A percentile compares a stretch with the other conserved stretches of the same genome.
Evolutionary conservation across 345 rosid species (phyloP).

Genomic region (Citrus glauca): DNA sequence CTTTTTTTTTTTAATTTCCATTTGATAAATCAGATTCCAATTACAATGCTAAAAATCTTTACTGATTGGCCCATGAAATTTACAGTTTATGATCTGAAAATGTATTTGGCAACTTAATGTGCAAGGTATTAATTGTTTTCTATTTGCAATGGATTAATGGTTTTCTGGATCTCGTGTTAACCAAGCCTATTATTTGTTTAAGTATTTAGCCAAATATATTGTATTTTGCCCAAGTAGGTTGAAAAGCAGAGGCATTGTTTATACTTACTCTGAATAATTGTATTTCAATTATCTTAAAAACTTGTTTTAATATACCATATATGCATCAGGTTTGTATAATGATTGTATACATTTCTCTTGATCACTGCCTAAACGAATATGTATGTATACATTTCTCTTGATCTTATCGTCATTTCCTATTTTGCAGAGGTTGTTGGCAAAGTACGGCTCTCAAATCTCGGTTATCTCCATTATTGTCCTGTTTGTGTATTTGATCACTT

Average conservation of each 20-base stretch:
- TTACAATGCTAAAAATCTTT: neutral
- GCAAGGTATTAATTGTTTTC: neutral
- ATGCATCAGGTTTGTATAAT: neutral
- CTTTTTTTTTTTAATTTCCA: neutral
- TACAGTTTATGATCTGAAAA: neutral
- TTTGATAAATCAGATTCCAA: neutral
- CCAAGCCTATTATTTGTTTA: neutral
- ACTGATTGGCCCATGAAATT: neutral
- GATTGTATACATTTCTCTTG: neutral
- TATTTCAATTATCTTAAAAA: neutral
- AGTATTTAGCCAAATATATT: neutral
- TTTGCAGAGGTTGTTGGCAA: constrained; percentile 76
- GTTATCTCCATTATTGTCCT: constrained; percentile 69
- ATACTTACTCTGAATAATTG: neutral
- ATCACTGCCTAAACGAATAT: neutral
- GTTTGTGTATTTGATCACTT: constrained; percentile 59
- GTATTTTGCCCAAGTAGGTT: neutral
- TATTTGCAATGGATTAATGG: neutral
- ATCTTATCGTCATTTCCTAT: neutral
- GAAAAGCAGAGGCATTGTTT: neutral
- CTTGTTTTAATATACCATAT: neutral
- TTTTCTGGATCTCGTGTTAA: neutral
- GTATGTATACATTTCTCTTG: neutral
- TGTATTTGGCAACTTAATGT: neutral
- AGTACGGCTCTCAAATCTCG: constrained; percentile 81